These are phyloP conservation scores for Alternaria ethzedia DNA, from an alignment of 2,329 filamentous ascomycete species.

Conservation along the genomic window DNA sequence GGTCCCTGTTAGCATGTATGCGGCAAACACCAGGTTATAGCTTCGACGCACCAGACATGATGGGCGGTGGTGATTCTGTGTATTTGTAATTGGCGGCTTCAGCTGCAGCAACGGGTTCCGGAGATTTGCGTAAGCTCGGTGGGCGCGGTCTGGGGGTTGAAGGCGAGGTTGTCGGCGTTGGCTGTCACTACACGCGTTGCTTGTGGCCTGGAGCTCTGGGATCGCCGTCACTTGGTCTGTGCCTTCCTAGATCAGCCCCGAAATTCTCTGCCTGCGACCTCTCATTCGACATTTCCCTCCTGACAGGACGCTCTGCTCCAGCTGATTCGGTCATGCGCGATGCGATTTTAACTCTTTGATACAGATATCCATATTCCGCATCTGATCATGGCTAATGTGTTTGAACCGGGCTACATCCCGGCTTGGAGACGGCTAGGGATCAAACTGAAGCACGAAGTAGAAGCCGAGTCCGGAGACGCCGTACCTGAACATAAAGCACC, in stretches of 20 bases:
- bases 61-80: conserved; percentile 35
- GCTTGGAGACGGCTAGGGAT: conserved; percentile 67
- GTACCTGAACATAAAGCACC: conserved; percentile 24
- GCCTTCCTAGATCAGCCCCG: conserved; percentile 28
- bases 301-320: conserved; percentile 29
- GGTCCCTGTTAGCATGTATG: conserved; percentile 38
- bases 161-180: conserved; percentile 30
- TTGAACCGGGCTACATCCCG: conserved; percentile 44
- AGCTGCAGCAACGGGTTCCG: conserved; percentile 38
- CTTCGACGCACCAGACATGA: conserved; percentile 51
- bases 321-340: conserved; percentile 49
- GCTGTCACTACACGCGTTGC: conserved; percentile 41
- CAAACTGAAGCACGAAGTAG: conserved; percentile 60
- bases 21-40: conserved; percentile 18
- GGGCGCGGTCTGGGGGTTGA: conserved; percentile 29
- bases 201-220: conserved; percentile 43
- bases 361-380: conserved; percentile 33
- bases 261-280: conserved; percentile 44
- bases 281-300: conserved; percentile 42
- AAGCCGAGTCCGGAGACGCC: conserved; percentile 48
- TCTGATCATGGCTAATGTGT: conserved; percentile 37
- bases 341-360: conserved; percentile 22
- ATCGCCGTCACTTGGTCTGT: conserved; percentile 26
- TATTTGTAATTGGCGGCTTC: conserved; percentile 21
- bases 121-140: conserved; percentile 38